Base-by-base conservation (phyloP, 805 yeast genomes). In the Metschnikowia continentalis region DNA sequence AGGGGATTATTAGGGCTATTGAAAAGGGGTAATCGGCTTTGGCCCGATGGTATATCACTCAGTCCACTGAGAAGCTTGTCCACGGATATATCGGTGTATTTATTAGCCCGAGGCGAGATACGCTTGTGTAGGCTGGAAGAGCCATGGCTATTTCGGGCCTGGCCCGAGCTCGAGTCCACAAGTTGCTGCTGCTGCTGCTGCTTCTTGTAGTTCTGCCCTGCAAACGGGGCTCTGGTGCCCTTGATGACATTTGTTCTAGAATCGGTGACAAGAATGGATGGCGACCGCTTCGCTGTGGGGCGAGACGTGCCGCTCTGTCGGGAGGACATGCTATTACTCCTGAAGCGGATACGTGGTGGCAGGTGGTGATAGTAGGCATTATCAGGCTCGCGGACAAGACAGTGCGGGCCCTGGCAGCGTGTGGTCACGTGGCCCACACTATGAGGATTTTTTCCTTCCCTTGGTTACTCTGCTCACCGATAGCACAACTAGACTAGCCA, bases 191-290 rank as follows among this genome's bases (percentile, higher is more conserved):
- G 68, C 39, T 62, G 72, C 49, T 70, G 75, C 47, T 70, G 75
- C 46, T 70, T 71, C 51, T 64, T 66, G 56, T 59, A 75, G 55
- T 70, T 70, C 48, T 78, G 82, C 35, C 92, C 91, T 0, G 94
- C 94, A 76, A 83, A 88, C 1, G 94, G 95, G 0, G 92, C 94
- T 46, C 84, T 65, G n/a, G 76, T 71, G 23, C 79, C 77, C 54
- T 75, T 75, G 20, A 72, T 67, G 49, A 68, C 74, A 52, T 72
- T 72, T 48, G 82, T 77, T 53, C 98, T 75, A 2, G 88, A 82
- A 69, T 91, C 98, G 0, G 98, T 92, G 36, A 91, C 98, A 51
- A 91, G 76, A 62, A 91, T 91, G 1, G 96, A 88, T 10, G 98
- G 97, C 32, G 97, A 88, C 60, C 97, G 71, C 60, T 88, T 88